phyloP scores from a whole-genome alignment of 1,139 yeast species.

The Magnusiomyces ingens region DNA sequence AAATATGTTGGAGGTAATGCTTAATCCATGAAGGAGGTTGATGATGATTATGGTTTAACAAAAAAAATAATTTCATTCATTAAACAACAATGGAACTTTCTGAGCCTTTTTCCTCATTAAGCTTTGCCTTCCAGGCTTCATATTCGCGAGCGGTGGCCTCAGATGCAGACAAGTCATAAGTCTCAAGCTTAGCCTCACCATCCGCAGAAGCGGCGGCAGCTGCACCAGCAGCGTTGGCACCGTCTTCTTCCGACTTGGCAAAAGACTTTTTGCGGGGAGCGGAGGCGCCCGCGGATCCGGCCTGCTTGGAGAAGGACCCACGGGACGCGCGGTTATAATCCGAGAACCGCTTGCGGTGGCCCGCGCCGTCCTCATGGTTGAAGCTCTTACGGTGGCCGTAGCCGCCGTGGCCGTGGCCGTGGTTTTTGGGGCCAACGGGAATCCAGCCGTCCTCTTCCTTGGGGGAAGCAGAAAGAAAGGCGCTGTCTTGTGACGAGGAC shows the following conservation, averaged over 20 bases:
- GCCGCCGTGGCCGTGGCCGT: conserved; percentile 4
- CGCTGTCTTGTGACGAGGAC: no score
- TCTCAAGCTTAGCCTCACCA: not conserved
- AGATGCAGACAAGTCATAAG: not conserved
- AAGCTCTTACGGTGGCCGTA: conserved; percentile 16
- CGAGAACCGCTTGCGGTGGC: conserved; percentile 15
- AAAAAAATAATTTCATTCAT: no score
- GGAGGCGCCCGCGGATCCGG: not conserved
- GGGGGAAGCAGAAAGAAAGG: conserved; percentile 1
- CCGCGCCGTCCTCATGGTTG: conserved; percentile 13
- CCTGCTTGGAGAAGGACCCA: conserved; percentile 9
- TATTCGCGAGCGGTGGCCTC: not conserved
- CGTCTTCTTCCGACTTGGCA: not conserved
- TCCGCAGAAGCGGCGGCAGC: not conserved
- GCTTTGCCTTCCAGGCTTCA: conserved; percentile 1
- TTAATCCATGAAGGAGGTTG: no score
- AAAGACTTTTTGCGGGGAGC: conserved; percentile 3
- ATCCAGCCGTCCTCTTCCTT: conserved; percentile 33
- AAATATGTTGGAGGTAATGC: no score
- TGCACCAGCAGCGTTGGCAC: not conserved
- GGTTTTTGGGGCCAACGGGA: conserved; percentile 26
- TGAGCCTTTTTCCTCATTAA: not conserved
- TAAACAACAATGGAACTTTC: no score
- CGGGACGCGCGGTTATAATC: conserved; percentile 12
- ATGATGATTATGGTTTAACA: no score